Conservation (phyloP, 768 basidiomycete genomes). For the Boletus vinaceobasis region DNA sequence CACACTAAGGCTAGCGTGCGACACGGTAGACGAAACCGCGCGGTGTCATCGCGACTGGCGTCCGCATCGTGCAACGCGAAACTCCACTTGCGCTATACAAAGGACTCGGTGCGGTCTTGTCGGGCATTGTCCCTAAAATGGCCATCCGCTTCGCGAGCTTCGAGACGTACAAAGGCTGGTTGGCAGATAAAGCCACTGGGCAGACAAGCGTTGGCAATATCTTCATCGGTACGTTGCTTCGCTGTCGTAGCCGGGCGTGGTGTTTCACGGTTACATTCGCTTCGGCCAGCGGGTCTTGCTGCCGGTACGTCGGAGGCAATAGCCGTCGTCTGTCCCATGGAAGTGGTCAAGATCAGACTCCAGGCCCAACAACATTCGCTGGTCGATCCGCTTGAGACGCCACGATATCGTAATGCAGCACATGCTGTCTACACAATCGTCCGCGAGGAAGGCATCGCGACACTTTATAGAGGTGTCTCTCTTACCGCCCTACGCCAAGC, state of each 20-base stretch:
- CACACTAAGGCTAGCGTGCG: background rate
- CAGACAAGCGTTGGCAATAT: conserved; percentile 75
- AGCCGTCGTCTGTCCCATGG: conserved; percentile 96
- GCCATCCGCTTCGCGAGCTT: conserved; percentile 98
- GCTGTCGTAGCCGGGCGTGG: background rate
- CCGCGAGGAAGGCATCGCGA: conserved; percentile 80
- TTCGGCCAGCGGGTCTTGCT: conserved; percentile 76
- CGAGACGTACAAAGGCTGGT: conserved; percentile 85
- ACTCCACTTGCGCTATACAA: conserved; percentile 97
- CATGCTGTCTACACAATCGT: conserved; percentile 96
- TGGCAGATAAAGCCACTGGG: conserved; percentile 75
- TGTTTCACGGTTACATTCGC: conserved; percentile 1
- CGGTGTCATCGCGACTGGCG: conserved; percentile 89
- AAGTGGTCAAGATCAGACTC: conserved; percentile 96
- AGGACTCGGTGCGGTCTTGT: conserved; percentile 92
- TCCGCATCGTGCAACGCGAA: conserved; percentile 83
- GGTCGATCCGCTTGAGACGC: conserved; percentile 90
- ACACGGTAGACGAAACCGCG: conserved; percentile 78
- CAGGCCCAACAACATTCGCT: conserved; percentile 98
- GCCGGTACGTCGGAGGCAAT: conserved; percentile 97
- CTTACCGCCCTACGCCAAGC: conserved; percentile 94
- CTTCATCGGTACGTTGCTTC: conserved; percentile 72
- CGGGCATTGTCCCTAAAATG: conserved; percentile 99
- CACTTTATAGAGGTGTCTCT: conserved; percentile 90
- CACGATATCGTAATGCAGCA: conserved; percentile 93